Evolutionary conservation across 2,329 filamentous ascomycete species (phyloP), one percentile per base, ranked within the genome.

Genomic region (Diaporthe batatas): DNA sequence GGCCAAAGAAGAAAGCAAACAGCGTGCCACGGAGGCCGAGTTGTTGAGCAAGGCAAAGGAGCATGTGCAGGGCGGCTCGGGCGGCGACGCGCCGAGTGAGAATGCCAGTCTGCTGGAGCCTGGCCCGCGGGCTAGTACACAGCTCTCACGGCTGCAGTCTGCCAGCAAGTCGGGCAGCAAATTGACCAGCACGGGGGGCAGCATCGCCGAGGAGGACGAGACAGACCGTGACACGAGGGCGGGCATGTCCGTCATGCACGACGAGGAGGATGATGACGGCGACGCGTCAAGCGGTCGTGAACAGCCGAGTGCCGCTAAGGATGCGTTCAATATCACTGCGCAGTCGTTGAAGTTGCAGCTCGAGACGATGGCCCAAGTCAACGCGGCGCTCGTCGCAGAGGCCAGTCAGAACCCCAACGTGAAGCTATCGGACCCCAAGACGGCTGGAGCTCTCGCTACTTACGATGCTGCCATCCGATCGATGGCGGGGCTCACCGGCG

Each of bases 301-400:
- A 75, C 85, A 91, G 44, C 91, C 90, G 11, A 89, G 92, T 1
- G 90, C 91, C 44, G 95, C 90, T 79, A 97, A 97, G 79, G 96
- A 99, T 81, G 95, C 96, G 1, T 95, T 98, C 82, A 96, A 96
- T 80, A 98, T 99, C 79, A 98, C 96, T 3, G 96, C 96, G 0
- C 96, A 98, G 81, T 98, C 96, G 18, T 95, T 95, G 14, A 96
- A 93, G 80, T 84, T 98, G 42, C 96, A 99, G 81, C 89, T 99
- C 6, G 96, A 98, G 79, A 92, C 98, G 54, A 90, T 99, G 76
- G 91, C 93, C 8, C 92, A 94, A 77, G 94, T 99, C 34, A 94
- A 95, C 72, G 86, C 91, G n/a, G 95, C 95, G 3, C 85, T 98
- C 65, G 89, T 95, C 75, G 84, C 86, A 1, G 93, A 98, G 82